A percentile compares a stretch with the other conserved stretches of the same genome.
Evolutionary conservation across 305 asterid genomes (phyloP).

Genomic region (Solanum aculeatissimum): DNA sequence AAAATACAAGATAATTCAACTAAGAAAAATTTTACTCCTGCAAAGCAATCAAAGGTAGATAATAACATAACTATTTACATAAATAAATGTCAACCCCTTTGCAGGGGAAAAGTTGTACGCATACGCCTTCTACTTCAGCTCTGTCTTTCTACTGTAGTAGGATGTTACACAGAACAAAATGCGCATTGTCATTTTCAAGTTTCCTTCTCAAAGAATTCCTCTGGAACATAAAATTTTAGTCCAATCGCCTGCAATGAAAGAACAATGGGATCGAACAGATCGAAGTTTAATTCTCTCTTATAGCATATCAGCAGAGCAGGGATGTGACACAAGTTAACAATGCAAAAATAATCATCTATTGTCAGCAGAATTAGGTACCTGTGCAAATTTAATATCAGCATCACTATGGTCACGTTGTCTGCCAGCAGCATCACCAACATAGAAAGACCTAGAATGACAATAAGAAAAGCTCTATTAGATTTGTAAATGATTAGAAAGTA

Average conservation of each 20-base stretch:
- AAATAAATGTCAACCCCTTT: not conserved
- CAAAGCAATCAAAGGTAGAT: not conserved
- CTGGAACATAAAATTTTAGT: conserved; percentile 66
- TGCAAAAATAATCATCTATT: not conserved
- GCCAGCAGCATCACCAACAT: conserved; percentile 99
- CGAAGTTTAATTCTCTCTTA: not conserved
- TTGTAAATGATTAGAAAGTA: not conserved
- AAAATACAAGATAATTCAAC: not conserved
- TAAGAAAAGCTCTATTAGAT: not conserved
- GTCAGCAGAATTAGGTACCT: conserved; percentile 26
- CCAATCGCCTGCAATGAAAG: conserved; percentile 59
- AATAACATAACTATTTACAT: not conserved
- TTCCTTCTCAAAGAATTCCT: conserved; percentile 42
- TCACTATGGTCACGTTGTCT: conserved; percentile 76
- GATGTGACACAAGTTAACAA: not conserved
- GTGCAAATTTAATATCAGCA: conserved; percentile 79
- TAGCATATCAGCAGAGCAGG: not conserved
- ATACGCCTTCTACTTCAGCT: not conserved
- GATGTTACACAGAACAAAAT: not conserved
- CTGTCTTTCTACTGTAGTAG: not conserved
- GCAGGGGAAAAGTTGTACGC: not conserved
- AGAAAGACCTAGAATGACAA: conserved; percentile 54
- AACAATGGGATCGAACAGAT: not conserved
- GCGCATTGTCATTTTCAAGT: not conserved
- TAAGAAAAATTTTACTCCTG: not conserved